Evolutionary conservation across 1,284 basidiomycete genomes (phyloP).

Genomic region (Ceratobasidium sp.): DNA sequence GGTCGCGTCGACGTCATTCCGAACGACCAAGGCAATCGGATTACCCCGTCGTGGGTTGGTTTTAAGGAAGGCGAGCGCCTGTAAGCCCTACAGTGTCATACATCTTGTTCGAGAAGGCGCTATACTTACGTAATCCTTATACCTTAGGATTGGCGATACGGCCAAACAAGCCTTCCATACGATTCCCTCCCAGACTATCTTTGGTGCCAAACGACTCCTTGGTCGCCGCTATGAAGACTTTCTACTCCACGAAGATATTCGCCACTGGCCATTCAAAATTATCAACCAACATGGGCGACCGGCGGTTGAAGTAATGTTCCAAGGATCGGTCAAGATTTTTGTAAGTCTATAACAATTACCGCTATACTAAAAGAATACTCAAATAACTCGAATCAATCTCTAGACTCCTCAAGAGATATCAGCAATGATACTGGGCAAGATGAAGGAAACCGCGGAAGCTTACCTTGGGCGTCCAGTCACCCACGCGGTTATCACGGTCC

Average conservation of each 20-base stretch:
- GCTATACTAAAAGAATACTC: slow-evolving; percentile 16
- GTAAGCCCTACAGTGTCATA: neutral
- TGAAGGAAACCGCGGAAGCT: neutral
- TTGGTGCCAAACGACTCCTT: neutral
- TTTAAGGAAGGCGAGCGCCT: neutral
- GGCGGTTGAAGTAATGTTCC: slow-evolving; percentile 69
- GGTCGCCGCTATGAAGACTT: neutral
- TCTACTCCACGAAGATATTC: slow-evolving; percentile 6
- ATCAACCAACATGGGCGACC: slow-evolving; percentile 67
- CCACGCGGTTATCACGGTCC: slow-evolving; percentile 67
- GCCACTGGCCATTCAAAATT: slow-evolving; percentile 67
- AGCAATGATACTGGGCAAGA: neutral
- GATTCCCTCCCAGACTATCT: neutral
- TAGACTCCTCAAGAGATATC: slow-evolving; percentile 16
- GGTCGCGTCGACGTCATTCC: neutral
- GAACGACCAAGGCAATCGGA: neutral
- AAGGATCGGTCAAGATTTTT: slow-evolving; percentile 66
- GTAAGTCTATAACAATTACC: neutral
- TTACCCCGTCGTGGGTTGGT: neutral
- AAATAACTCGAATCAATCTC: slow-evolving; percentile 28
- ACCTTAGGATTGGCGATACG: neutral
- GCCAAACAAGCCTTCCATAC: slow-evolving; percentile 1
- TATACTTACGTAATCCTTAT: neutral
- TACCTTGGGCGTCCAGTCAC: slow-evolving; percentile 50
- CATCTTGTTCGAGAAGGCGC: too few relatives aligned